A percentile compares a stretch with the other conserved stretches of the same genome.
Conservation (phyloP, 2,329 filamentous ascomycete species). For the Aureobasidium sp. region DNA sequence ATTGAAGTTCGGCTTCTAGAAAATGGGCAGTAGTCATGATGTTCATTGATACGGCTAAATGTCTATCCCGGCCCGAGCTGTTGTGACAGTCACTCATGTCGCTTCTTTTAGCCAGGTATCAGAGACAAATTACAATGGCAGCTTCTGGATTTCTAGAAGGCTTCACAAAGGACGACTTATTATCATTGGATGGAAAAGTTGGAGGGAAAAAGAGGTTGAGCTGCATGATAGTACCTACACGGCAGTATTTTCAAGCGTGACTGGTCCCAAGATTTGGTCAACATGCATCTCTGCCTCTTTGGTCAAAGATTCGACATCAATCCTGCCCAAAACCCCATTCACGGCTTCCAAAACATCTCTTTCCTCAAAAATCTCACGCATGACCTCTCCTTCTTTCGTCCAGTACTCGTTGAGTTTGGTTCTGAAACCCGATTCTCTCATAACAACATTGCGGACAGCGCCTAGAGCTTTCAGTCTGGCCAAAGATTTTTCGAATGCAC, state of each 20-base stretch:
- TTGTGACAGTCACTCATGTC: too few relatives aligned
- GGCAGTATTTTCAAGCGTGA: neutral
- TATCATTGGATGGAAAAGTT: too few relatives aligned
- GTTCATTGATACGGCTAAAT: too few relatives aligned
- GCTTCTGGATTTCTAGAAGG: too few relatives aligned
- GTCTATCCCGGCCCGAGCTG: too few relatives aligned
- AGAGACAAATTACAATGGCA: too few relatives aligned
- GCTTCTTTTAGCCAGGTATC: too few relatives aligned
- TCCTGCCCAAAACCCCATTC: constrained; percentile 57
- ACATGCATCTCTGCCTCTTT: constrained; percentile 58
- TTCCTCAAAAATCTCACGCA: constrained; percentile 71
- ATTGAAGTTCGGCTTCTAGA: neutral
- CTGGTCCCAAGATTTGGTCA: constrained; percentile 22
- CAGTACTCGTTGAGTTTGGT: constrained; percentile 66
- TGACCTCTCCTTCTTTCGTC: constrained; percentile 66
- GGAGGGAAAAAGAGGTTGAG: too few relatives aligned
- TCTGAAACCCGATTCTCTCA: constrained; percentile 66
- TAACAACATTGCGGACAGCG: constrained; percentile 71
- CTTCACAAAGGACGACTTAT: too few relatives aligned
- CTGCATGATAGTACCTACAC: neutral
- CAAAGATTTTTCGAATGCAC: constrained; percentile 52
- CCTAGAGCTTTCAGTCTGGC: constrained; percentile 65
- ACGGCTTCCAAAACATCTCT: constrained; percentile 66
- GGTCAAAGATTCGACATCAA: constrained; percentile 56
- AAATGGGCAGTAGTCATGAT: neutral